Evolutionary conservation across 1,284 basidiomycete genomes (phyloP), one percentile per base, ranked within the genome.

Genomic region (Ustilago loliicola): DNA sequence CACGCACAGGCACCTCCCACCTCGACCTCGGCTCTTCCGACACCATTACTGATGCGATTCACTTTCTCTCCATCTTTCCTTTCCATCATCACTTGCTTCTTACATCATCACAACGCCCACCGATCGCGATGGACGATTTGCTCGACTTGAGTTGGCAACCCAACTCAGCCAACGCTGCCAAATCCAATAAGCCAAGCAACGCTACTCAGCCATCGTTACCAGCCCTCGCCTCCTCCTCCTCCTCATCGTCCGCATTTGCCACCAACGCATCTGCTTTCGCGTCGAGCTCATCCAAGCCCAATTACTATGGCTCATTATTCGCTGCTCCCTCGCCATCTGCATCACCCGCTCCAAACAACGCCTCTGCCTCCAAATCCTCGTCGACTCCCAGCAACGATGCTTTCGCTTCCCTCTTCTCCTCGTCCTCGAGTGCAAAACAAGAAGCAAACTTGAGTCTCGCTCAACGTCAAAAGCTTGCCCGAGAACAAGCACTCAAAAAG

Each of bases 81-180:
- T 13, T 29, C 10, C 36, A 38, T 47, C 30, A 47, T 27, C 45
- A 23, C n/a, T 19, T 51, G 25, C 30, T 36, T 25, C 54, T 27
- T 10, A 25, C 17, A 40, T 27, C 32, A 54, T 66, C 66, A 60
- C 61, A 64, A 53, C 70, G 56, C 40, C 64, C 53, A 38, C 55
- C 61, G 61, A 65, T 65, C 47, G 59, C 45, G 51, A 86, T 86
- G 85, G 85, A 86, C 64, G 85, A 86, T 51, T 67, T 86, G 32
- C 75, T 83, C 54, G 82, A 80, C 51, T 73, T 86, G 36, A 82
- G 78, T 57, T 86, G 83, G 82, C 63, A 76, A 42, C 67, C 71
- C 40, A 45, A 45, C 21, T 45, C 42, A 45, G 42, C 42, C 42
- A 45, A 45, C 42, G 42, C 42, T 45, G 53, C 70, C 25, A 34